phyloP scores from a whole-genome alignment of 495 filamentous ascomycete species.

The Lasiosphaeria ovina region DNA sequence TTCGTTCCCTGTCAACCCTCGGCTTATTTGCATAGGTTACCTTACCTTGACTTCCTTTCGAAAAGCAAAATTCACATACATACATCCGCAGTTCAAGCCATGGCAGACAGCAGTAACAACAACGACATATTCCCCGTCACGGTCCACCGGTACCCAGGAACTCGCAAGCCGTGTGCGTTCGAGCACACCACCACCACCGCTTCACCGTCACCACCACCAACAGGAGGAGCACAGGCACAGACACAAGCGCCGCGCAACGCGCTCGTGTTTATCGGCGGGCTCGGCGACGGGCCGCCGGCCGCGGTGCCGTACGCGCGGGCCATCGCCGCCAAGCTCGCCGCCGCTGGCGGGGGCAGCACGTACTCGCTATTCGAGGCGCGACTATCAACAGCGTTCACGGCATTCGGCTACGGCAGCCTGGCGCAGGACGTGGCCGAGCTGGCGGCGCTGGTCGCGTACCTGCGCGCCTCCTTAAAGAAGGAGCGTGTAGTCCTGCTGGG shows the following conservation, averaged over 20 bases:
- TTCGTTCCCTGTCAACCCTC: no score
- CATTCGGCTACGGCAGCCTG: conserved; percentile 71
- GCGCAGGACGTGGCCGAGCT: conserved; percentile 72
- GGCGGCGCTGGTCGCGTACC: conserved; percentile 66
- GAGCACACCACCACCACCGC: conserved; percentile 28
- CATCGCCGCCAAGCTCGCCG: conserved; percentile 60
- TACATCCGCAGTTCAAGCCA: background rate
- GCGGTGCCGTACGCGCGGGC: conserved; percentile 65
- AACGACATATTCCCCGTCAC: conserved; percentile 26
- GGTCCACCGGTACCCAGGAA: conserved; percentile 37
- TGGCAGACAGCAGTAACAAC: background rate
- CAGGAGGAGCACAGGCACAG: background rate
- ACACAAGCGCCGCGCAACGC: conserved; percentile 46
- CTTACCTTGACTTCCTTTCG: background rate
- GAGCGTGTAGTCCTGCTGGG: conserved; percentile 81
- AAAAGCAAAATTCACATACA: background rate
- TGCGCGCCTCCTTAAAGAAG: conserved; percentile 44
- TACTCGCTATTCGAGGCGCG: conserved; percentile 46
- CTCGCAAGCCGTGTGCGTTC: conserved; percentile 27
- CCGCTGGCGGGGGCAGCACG: conserved; percentile 27
- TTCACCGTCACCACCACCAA: background rate
- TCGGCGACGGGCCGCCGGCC: conserved; percentile 70
- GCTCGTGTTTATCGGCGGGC: conserved; percentile 79
- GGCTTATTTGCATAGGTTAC: background rate
- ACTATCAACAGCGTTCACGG: conserved; percentile 57